phyloP scores from a whole-genome alignment of 2,329 filamentous ascomycete species.

The Monosporascus cannonballus region DNA sequence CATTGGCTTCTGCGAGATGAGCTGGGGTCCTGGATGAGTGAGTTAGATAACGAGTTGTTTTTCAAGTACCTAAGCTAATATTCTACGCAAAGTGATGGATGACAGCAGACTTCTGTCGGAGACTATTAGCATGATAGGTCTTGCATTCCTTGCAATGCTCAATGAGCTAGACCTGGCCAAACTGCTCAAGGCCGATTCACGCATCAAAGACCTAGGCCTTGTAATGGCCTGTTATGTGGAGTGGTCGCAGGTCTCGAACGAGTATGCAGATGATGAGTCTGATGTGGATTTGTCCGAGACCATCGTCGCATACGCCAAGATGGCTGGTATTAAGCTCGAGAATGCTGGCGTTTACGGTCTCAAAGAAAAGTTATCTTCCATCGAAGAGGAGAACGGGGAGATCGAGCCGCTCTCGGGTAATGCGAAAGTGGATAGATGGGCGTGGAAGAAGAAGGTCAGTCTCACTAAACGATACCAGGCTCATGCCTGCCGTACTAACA shows the following conservation, averaged over 20 bases:
- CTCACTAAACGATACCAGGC: neutral
- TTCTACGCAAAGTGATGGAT: slow-evolving; percentile 3
- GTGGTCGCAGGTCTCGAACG: slow-evolving; percentile 8
- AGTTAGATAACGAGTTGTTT: neutral
- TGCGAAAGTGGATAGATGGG: slow-evolving; percentile 14
- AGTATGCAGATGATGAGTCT: slow-evolving; percentile 1
- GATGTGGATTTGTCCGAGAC: slow-evolving; percentile 10
- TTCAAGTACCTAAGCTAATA: neutral
- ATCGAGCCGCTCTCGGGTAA: slow-evolving; percentile 10
- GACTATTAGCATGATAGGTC: slow-evolving; percentile 11
- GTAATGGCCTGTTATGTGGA: slow-evolving; percentile 14
- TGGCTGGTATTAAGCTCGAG: slow-evolving; percentile 14
- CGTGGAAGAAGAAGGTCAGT: slow-evolving; percentile 16
- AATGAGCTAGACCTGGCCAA: slow-evolving; percentile 16
- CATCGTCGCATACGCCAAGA: slow-evolving; percentile 16
- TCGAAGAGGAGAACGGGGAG: neutral
- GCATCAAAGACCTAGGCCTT: slow-evolving; percentile 14
- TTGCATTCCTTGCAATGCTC: slow-evolving; percentile 10
- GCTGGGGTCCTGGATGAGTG: slow-evolving; percentile 12
- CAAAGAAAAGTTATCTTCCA: neutral
- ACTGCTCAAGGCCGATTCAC: slow-evolving; percentile 11
- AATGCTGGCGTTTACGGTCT: slow-evolving; percentile 8
- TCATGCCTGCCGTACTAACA: neutral
- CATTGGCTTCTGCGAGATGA: slow-evolving; percentile 14
- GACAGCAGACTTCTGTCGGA: slow-evolving; percentile 7